phyloP scores from a whole-genome alignment of 192 early-diverging fungal species.

The Oehlia diaphana region DNA sequence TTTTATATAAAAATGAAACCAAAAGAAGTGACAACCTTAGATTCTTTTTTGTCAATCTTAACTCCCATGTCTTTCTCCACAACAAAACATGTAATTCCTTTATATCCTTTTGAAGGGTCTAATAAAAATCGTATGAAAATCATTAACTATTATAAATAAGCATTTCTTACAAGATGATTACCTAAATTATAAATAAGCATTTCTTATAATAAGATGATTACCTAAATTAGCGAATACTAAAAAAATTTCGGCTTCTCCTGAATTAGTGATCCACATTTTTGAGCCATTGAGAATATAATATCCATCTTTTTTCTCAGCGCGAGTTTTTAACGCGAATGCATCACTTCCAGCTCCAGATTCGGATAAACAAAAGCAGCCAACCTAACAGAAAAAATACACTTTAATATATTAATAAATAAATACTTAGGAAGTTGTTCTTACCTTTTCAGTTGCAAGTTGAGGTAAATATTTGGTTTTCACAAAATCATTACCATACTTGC shows the following conservation, averaged over 20 bases:
- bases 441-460: conserved; percentile 47
- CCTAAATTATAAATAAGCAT: conserved; percentile 59
- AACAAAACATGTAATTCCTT: conserved; percentile 96
- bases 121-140: neutral
- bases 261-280: conserved; percentile 98
- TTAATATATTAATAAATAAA: neutral
- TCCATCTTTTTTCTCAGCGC: conserved; percentile 83
- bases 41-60: conserved; percentile 93
- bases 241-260: conserved; percentile 93
- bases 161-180: conserved; percentile 26
- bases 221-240: conserved; percentile 96
- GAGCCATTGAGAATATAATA: conserved; percentile 86
- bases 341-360: conserved; percentile 92
- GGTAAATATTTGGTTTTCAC: conserved; percentile 86
- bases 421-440: neutral
- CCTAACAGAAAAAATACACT: conserved; percentile 35
- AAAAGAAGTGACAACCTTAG: conserved; percentile 59
- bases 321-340: conserved; percentile 89
- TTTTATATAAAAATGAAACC: neutral
- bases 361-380: conserved; percentile 94
- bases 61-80: conserved; percentile 94
- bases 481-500: conserved; percentile 72
- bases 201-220: conserved; percentile 30
- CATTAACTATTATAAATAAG: neutral
- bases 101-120: conserved; percentile 90